Percentiles rank a stretch among this genome's conserved stretches.
Evolutionary conservation across 2,329 filamentous ascomycete genomes (phyloP).

Genomic region (Fusarium miscanthi): DNA sequence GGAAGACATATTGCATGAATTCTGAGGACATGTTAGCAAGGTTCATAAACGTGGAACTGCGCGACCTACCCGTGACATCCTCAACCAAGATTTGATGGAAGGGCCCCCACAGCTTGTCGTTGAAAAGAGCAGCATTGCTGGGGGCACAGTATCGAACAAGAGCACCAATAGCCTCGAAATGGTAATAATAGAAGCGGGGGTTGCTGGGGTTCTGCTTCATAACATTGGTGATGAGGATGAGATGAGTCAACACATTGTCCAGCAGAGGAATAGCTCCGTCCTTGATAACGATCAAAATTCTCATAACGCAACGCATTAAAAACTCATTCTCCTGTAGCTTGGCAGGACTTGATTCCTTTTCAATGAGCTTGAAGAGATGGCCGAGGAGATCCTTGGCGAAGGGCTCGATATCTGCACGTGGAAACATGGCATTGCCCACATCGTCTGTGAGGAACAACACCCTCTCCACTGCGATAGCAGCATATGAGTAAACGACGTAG

Average conservation of each 20-base stretch:
- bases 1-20: slow-evolving; percentile 96
- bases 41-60: not conserved
- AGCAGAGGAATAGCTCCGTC: slow-evolving; percentile 80
- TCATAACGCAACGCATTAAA: slow-evolving; percentile 98
- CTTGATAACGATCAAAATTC: slow-evolving; percentile 92
- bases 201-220: slow-evolving; percentile 97
- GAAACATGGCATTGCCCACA: slow-evolving; percentile 80
- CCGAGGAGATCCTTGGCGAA: slow-evolving; percentile 87
- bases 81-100: slow-evolving; percentile 84
- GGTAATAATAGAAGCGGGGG: slow-evolving; percentile 97
- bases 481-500: slow-evolving; percentile 98
- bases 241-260: slow-evolving; percentile 82
- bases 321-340: slow-evolving; percentile 99
- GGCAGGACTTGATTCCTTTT: slow-evolving; percentile 83
- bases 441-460: slow-evolving; percentile 86
- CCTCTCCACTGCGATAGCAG: slow-evolving; percentile 94
- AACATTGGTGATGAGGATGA: slow-evolving; percentile 89
- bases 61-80: slow-evolving; percentile 77
- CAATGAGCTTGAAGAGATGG: slow-evolving; percentile 91
- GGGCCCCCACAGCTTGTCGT: slow-evolving; percentile 83
- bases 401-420: slow-evolving; percentile 80
- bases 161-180: slow-evolving; percentile 94
- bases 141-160: slow-evolving; percentile 77
- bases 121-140: slow-evolving; percentile 77
- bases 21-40: slow-evolving; percentile 64